Conservation (phyloP, 371 early-diverging fungal species). For the Ecytonucleospora hepatopenaei region DNA sequence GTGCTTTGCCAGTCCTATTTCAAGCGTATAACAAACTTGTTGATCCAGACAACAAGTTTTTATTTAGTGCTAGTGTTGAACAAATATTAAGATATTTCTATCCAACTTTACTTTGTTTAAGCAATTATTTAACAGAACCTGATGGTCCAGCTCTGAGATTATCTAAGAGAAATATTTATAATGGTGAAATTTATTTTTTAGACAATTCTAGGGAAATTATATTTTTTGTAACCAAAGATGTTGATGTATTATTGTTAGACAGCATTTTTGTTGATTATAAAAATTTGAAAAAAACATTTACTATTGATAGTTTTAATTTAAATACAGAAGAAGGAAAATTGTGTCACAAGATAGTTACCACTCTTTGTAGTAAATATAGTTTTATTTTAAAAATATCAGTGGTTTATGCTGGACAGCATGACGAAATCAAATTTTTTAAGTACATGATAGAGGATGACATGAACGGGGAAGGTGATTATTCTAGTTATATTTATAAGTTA, state of each 20-base stretch:
- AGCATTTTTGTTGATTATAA: not conserved
- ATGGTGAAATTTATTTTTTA: slow-evolving; percentile 52
- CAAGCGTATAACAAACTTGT: slow-evolving; percentile 43
- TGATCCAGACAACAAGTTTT: slow-evolving; percentile 27
- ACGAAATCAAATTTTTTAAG: slow-evolving; percentile 41
- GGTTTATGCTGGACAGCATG: slow-evolving; percentile 2
- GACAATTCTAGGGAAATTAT: slow-evolving; percentile 44
- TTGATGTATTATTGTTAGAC: slow-evolving; percentile 29
- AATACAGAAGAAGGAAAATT: slow-evolving; percentile 3
- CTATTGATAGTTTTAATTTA: not conserved
- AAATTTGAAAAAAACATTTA: not conserved
- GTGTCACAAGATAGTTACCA: not conserved
- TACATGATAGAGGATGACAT: slow-evolving; percentile 53
- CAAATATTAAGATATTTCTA: slow-evolving; percentile 53
- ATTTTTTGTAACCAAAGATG: slow-evolving; percentile 53
- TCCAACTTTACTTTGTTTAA: slow-evolving; percentile 51
- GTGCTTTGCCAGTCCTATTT: slow-evolving; percentile 50
- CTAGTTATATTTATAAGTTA: slow-evolving; percentile 36
- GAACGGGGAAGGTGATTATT: slow-evolving; percentile 33
- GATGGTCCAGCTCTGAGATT: slow-evolving; percentile 32
- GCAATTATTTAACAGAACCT: slow-evolving; percentile 45
- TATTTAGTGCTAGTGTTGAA: slow-evolving; percentile 31
- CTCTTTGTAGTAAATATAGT: slow-evolving; percentile 12
- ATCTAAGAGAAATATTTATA: slow-evolving; percentile 28
- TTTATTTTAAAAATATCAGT: slow-evolving; percentile 12